Conservation (phyloP, 2,329 filamentous ascomycete genomes). For the Colletotrichum theobromicola region DNA sequence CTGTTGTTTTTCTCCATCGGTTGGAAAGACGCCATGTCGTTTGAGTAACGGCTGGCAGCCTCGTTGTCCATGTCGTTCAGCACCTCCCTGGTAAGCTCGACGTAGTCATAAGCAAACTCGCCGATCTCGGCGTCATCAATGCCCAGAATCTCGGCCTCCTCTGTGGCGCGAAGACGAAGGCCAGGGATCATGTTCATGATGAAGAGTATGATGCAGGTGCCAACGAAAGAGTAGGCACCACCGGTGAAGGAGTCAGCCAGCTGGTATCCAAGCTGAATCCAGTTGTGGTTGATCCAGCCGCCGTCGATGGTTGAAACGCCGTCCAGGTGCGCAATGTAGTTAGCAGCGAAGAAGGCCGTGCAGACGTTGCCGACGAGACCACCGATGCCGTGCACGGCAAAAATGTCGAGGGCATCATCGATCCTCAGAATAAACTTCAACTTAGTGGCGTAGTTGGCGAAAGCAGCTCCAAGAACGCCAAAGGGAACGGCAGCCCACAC, state of each 20-base stretch:
- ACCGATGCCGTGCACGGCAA: conserved; percentile 81
- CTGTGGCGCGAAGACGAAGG: conserved; percentile 73
- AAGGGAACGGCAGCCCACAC: conserved; percentile 84
- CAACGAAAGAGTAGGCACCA: conserved; percentile 77
- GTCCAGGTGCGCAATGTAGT: conserved; percentile 85
- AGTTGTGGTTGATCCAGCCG: conserved; percentile 85
- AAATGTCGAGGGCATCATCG: conserved; percentile 89
- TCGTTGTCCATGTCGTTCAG: conserved; percentile 53
- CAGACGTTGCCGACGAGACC: conserved; percentile 80
- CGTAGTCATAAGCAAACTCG: conserved; percentile 95
- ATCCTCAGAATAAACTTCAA: conserved; percentile 83
- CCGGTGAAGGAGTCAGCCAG: conserved; percentile 81
- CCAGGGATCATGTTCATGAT: conserved; percentile 80
- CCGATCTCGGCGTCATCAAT: conserved; percentile 92
- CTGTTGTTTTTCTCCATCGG: conserved; percentile 52
- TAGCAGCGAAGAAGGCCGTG: conserved; percentile 82
- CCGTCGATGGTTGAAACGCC: conserved; percentile 70
- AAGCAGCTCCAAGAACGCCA: conserved; percentile 75
- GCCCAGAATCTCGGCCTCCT: conserved; percentile 82
- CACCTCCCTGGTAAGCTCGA: conserved; percentile 74
- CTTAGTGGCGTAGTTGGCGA: conserved; percentile 91
- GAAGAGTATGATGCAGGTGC: conserved; percentile 81
- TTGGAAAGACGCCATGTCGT: conserved; percentile 43
- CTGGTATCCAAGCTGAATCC: conserved; percentile 84
- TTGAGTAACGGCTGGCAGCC: conserved; percentile 48